A percentile compares a stretch with the other conserved stretches of the same genome.
phyloP scores from a whole-genome alignment of 176 grass and related monocot genomes.

The Cenchrus purpureus region DNA sequence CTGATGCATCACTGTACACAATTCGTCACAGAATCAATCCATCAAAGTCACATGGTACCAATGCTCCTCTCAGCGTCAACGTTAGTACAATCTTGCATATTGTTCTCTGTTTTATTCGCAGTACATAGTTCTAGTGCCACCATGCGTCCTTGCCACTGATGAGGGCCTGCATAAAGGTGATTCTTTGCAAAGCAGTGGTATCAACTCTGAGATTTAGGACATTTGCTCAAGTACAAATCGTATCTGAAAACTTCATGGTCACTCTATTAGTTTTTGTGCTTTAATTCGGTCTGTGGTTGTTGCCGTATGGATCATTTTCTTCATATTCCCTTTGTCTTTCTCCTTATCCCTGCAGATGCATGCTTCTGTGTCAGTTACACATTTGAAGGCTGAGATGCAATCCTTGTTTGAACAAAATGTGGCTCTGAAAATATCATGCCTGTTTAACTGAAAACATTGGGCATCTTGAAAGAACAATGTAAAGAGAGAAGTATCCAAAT shows the following conservation, averaged over 20 bases:
- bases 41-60: conserved; percentile 16
- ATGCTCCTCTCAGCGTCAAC: conserved; percentile 30
- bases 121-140: conserved; percentile 25
- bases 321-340: conserved; percentile 12
- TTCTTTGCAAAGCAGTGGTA: conserved; percentile 11
- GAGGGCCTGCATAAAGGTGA: conserved; percentile 1
- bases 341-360: conserved; percentile 11
- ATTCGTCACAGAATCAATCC: conserved; percentile 40
- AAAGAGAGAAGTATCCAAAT: conserved; percentile 24
- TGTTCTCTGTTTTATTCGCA: conserved; percentile 14
- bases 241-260: conserved; percentile 7
- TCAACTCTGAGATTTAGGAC: conserved; percentile 18
- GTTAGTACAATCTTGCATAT: conserved; percentile 30
- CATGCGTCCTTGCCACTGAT: background rate
- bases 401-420: conserved; percentile 19
- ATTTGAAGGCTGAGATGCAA: conserved; percentile 7
- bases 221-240: conserved; percentile 21
- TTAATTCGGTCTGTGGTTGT: background rate
- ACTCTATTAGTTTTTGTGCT: conserved; percentile 10
- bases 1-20: background rate
- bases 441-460: conserved; percentile 20
- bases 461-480: conserved; percentile 27
- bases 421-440: conserved; percentile 30
- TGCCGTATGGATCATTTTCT: background rate
- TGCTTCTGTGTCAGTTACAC: conserved; percentile 4